Evolutionary conservation across 768 basidiomycete species (phyloP), one percentile per base, ranked within the genome.

Genomic region (Pulveroboletus ravenelii): DNA sequence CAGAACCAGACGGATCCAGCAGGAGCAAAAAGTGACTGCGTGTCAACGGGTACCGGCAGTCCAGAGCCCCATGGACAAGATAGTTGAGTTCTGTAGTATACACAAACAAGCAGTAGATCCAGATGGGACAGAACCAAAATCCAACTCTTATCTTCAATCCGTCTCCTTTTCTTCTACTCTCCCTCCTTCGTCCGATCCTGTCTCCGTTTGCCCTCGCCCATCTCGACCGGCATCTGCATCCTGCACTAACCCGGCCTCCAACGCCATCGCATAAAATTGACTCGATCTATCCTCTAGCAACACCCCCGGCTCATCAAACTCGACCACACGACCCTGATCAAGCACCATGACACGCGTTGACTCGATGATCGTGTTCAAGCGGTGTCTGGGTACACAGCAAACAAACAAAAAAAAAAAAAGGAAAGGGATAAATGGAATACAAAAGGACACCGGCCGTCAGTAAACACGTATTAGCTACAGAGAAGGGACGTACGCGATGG

Each of bases 331-430:
- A n/a, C 93, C 93, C 20, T 81, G 72, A 56, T 86, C 84, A 69
- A 96, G 80, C 2, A 95, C 93, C 27, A 95, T 65, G 15, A 95
- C 81, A 23, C 84, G 79, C 52, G 87, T 84, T 32, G 85, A 92
- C 57, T 89, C 82, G 30, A 90, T 76, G 56, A 92, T 91, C 1
- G 90, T 92, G 63, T 92, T 89, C 30, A 92, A 71, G 23, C 87
- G 80, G 70, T 94, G 82, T 35, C 85, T 89, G 23, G 18, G 3
- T 17, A 9, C 14, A 25, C 9, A 5, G 40, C 15, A 9, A 15
- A 8, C 40, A 2, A 17, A n/a, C n/a, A n/a, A n/a, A n/a, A 10
- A 10, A 10, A 5, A 6, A 15, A 10, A 8, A 15, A 15, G 12
- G 6, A 4, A 3, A 34, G 32, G 32, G 32, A 14, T 14, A 15